A percentile compares a stretch with the other conserved stretches of the same genome.
Conservation (phyloP, 305 asterid species). For the Fraxinus albicans region DNA sequence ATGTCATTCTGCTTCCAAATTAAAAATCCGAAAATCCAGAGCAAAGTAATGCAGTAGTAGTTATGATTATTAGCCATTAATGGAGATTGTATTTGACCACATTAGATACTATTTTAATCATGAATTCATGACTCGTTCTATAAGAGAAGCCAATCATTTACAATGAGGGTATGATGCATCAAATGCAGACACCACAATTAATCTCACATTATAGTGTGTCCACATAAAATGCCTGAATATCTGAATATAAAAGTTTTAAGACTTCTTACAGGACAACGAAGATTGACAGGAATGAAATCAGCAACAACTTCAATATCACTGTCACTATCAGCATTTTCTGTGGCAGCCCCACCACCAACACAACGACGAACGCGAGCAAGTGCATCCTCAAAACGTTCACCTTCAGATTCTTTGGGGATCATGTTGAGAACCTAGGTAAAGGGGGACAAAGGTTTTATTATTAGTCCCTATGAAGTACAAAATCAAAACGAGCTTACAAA, state of each 20-base stretch:
- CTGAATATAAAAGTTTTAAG: slow-evolving; percentile 14
- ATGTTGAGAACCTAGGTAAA: slow-evolving; percentile 64
- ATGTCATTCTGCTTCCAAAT: neutral
- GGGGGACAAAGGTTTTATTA: slow-evolving; percentile 11
- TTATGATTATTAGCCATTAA: neutral
- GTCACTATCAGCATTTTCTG: slow-evolving; percentile 97
- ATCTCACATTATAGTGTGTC: slow-evolving; percentile 14
- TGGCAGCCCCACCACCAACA: slow-evolving; percentile 89
- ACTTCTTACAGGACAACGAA: slow-evolving; percentile 97
- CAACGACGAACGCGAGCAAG: slow-evolving; percentile 90
- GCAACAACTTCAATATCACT: slow-evolving; percentile 98
- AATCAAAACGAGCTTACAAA: slow-evolving; percentile 13
- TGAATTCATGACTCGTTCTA: neutral
- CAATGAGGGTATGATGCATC: neutral
- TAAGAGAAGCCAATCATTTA: neutral
- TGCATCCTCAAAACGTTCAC: slow-evolving; percentile 93
- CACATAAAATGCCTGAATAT: slow-evolving; percentile 4
- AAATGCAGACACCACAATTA: slow-evolving; percentile 16
- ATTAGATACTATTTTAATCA: neutral
- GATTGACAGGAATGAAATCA: slow-evolving; percentile 87
- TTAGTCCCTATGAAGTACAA: slow-evolving; percentile 16
- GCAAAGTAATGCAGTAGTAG: neutral
- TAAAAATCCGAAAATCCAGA: neutral
- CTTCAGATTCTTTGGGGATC: slow-evolving; percentile 87
- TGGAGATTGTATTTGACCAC: neutral